Base-by-base conservation (phyloP, 371 early-diverging fungal genomes). In the Cokeromyces recurvatus region DNA sequence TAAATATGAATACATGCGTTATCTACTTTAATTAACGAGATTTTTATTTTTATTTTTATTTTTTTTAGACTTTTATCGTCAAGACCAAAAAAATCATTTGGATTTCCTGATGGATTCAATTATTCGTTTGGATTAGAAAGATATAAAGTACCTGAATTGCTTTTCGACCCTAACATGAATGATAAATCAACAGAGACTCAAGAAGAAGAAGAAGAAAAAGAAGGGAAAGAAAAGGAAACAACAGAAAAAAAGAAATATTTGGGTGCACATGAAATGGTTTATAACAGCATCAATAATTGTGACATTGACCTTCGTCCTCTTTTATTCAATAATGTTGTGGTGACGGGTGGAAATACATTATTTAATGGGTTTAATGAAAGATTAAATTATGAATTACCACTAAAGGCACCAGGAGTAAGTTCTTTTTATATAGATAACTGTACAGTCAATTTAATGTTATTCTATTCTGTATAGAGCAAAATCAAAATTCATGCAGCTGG, bases 31-130 rank as follows among this genome's bases (percentile, higher is more conserved):
- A 38, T 16, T 2, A 17, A 27, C 32, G n/a, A 16, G 34, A 23
- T n/a, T 20, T 4, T 4, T 19, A 15, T 20, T 15, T 5, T 17
- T 11, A 3, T 22, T 6, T 2, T n/a, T 29, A 15, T n/a, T n/a
- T n/a, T n/a, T n/a, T 19, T 23, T 61, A 84, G 84, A 15, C 55
- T 74, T 22, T 67, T 82, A 23, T 68, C 57, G 25, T 51, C 71
- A 17, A 74, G 84, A 17, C 86, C 89, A 24, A 77, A 81, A 51
- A 87, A 85, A 55, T 71, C 87, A 21, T 95, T 85, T 59, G 98
- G 97, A 72, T 94, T 98, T 56, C 90, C 96, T 19, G 89, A 92
- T 54, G 98, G 98, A 16, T 97, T 84, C 68, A 95, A 92, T 59
- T 65, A 79, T 50, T 61, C 77, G 14, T 88, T 92, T 68, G 91